phyloP scores from a whole-genome alignment of 1,284 basidiomycete species.

The Cryptococcus hybrid region DNA sequence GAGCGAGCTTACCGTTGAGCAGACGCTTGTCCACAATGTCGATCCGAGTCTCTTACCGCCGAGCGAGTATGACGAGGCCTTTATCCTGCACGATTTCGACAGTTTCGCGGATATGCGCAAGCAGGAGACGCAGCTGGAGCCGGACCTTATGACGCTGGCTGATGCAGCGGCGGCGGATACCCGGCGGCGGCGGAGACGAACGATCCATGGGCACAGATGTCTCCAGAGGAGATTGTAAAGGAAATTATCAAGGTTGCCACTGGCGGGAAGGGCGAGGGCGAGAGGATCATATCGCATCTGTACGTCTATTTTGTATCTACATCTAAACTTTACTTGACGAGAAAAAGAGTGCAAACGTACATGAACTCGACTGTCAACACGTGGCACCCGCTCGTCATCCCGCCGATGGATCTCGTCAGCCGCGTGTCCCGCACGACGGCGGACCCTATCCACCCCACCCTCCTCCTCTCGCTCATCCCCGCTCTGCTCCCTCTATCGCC shows the following conservation, averaged over 20 bases:
- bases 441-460: slow-evolving; percentile 32
- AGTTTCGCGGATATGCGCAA: too few relatives aligned
- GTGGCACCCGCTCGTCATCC: slow-evolving; percentile 19
- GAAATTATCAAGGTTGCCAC: slow-evolving; percentile 32
- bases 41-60: too few relatives aligned
- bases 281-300: slow-evolving; percentile 42
- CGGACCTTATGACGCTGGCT: slow-evolving; percentile 49
- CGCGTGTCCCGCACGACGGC: slow-evolving; percentile 20
- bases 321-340: background rate
- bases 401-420: slow-evolving; percentile 21
- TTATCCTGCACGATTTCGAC: background rate
- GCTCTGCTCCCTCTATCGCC: slow-evolving; percentile 21
- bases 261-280: slow-evolving; percentile 33
- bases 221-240: slow-evolving; percentile 21
- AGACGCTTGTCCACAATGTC: too few relatives aligned
- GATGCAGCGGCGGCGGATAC: slow-evolving; percentile 23
- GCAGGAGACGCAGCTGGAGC: slow-evolving; percentile 15
- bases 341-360: slow-evolving; percentile 28
- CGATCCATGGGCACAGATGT: slow-evolving; percentile 29
- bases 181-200: slow-evolving; percentile 5
- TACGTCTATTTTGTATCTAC: slow-evolving; percentile 17
- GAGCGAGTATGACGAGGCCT: too few relatives aligned
- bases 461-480: slow-evolving; percentile 32
- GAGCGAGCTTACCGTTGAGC: background rate
- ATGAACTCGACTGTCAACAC: slow-evolving; percentile 11